Conservation (phyloP, 192 early-diverging fungal species). For the Rhizophagus clarus region DNA sequence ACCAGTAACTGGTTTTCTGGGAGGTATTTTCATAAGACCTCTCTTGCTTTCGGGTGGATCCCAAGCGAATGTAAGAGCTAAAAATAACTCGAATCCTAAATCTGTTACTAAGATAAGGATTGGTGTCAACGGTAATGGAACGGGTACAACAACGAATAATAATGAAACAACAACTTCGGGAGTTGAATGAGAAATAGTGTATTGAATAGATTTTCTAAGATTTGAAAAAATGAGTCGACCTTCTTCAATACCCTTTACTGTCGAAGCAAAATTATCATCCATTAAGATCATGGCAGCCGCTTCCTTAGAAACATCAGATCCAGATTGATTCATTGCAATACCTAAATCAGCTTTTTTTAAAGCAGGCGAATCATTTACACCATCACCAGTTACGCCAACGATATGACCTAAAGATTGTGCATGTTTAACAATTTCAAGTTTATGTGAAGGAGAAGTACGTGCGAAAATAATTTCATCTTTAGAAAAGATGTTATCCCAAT, state of each 20-base stretch:
- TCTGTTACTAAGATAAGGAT: conserved; percentile 91
- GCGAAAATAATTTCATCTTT: conserved; percentile 98
- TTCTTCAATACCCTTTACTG: conserved; percentile 90
- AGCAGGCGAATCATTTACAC: conserved; percentile 96
- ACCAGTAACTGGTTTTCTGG: conserved; percentile 85
- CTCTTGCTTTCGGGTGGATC: conserved; percentile 78
- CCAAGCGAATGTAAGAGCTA: conserved; percentile 89
- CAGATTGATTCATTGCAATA: conserved; percentile 95
- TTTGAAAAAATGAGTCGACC: conserved; percentile 95
- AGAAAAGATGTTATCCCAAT: conserved; percentile 93
- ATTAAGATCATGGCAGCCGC: conserved; percentile 96
- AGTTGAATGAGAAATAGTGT: conserved; percentile 89
- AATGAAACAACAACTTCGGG: conserved; percentile 89
- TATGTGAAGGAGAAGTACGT: conserved; percentile 94
- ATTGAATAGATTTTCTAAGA: conserved; percentile 93
- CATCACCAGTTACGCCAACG: conserved; percentile 97
- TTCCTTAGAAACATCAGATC: conserved; percentile 96
- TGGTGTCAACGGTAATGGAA: conserved; percentile 79
- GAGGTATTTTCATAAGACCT: conserved; percentile 86
- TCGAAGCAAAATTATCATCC: conserved; percentile 98
- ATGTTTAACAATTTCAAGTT: conserved; percentile 93
- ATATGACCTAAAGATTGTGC: conserved; percentile 93
- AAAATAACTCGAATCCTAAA: conserved; percentile 91
- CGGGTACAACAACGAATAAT: conserved; percentile 81
- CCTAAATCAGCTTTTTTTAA: conserved; percentile 97